Evolutionary conservation across 352 stramenopile genomes (phyloP).

Genomic region (Phytophthora ramorum): DNA sequence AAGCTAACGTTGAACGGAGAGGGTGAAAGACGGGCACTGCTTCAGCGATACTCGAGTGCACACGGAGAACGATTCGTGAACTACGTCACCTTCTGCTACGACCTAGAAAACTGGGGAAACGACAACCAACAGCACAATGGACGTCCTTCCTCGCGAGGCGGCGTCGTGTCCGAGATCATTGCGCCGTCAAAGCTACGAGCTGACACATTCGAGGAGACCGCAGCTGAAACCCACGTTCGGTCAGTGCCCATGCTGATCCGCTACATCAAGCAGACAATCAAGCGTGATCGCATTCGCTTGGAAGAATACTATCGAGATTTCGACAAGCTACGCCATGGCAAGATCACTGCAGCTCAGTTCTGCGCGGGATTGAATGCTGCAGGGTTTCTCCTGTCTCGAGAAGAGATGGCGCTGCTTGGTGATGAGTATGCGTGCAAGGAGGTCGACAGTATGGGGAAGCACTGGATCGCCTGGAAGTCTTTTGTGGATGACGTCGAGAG

Average conservation of each 20-base stretch:
- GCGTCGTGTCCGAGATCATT: constrained; percentile 67
- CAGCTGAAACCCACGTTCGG: constrained; percentile 42
- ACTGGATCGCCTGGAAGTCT: constrained; percentile 72
- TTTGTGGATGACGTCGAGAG: constrained; percentile 87
- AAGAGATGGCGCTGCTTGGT: constrained; percentile 63
- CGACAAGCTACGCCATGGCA: constrained; percentile 81
- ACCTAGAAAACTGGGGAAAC: constrained; percentile 65
- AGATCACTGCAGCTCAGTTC: constrained; percentile 77
- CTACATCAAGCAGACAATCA: constrained; percentile 84
- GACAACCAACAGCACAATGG: constrained; percentile 37
- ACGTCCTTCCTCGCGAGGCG: constrained; percentile 51
- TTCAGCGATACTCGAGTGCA: constrained; percentile 74
- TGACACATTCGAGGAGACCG: constrained; percentile 46
- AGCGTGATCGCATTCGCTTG: constrained; percentile 81
- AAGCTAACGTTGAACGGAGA: constrained; percentile 67
- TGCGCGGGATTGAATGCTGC: constrained; percentile 61
- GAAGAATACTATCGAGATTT: constrained; percentile 89
- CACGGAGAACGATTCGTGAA: constrained; percentile 84
- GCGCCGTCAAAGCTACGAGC: constrained; percentile 51
- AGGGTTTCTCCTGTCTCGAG: constrained; percentile 59
- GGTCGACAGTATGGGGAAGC: constrained; percentile 65
- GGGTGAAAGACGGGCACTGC: constrained; percentile 57
- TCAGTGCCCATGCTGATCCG: constrained; percentile 74
- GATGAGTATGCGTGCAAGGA: constrained; percentile 66
- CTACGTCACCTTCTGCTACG: constrained; percentile 87